Percentiles rank a stretch among this genome's conserved stretches.
Conservation (phyloP, 805 yeast species). For the Hanseniaspora hatyaiensis region DNA sequence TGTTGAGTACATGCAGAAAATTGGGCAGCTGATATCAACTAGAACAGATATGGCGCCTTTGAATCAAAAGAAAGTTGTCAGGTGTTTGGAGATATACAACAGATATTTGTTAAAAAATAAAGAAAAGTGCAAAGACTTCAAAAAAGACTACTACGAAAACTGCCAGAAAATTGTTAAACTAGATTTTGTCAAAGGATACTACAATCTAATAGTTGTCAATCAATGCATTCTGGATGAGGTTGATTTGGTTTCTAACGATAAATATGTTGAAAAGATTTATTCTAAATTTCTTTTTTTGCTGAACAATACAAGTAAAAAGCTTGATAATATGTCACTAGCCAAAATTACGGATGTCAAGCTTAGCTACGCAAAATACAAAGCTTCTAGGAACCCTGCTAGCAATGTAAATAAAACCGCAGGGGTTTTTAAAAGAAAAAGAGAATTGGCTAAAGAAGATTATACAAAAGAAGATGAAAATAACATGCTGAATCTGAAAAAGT, state of each 20-base stretch:
- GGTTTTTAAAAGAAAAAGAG: background rate
- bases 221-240: background rate
- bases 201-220: background rate
- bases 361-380: background rate
- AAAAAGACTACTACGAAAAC: background rate
- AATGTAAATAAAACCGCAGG: background rate
- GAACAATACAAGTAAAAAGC: background rate
- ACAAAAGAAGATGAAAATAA: background rate
- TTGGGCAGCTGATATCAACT: background rate
- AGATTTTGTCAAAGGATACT: slow-evolving; percentile 13
- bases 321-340: background rate
- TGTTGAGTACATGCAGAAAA: background rate
- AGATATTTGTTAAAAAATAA: slow-evolving; percentile 5
- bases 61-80: background rate
- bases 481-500: background rate
- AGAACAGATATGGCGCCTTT: background rate
- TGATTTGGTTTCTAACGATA: background rate
- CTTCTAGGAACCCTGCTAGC: background rate
- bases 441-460: slow-evolving; percentile 4
- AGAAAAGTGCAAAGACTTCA: background rate
- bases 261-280: slow-evolving; percentile 4
- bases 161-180: background rate
- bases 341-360: background rate
- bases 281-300: background rate
- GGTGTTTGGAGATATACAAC: background rate